Base-by-base conservation (phyloP, 306 rosid genomes). In the Morella rubra region DNA sequence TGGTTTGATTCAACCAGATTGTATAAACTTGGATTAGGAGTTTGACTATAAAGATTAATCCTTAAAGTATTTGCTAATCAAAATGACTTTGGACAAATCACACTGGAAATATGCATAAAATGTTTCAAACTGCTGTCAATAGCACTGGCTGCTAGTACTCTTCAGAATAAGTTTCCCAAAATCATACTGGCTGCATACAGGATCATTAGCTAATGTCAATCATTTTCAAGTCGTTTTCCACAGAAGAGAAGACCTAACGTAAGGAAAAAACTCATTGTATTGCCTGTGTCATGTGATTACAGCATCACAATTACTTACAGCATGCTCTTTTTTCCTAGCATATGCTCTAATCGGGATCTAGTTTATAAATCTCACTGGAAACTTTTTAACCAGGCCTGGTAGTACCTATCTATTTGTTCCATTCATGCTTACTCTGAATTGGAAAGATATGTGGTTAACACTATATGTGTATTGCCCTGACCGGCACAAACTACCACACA, bases 121-220 rank as follows among this genome's bases (percentile, higher is more conserved):
- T 16, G 20, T 64, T 37, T 7, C 69, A 40, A 37, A 64, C 47
- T 40, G 40, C n/a, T 40, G 58, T 73, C 75, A 42, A 46, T 72
- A 74, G n/a, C 20, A 19, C 41, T 69, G 44, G 42, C 60, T 12
- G 58, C 59, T 68, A 32, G 61, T 51, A 53, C 16, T 69, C 76
- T 68, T 72, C 24, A 37, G 24, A 46, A 7, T 42, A 44, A 44
- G 16, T 16, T 46, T 61, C 44, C 4, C 9, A 64, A 51, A 27
- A 32, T 24, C 44, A 37, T 64, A 12, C 45, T 20, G 70, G 27
- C 73, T 62, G 44, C 52, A 80, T 59, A 59, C 59, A 74, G 18
- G 9, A 64, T 22, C 53, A 53, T 54, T 41, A 74, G 47, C 32
- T 9, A n/a, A 72, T 54, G 4, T 8, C 49, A 16, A 52, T 64